These are phyloP conservation scores for Leccinum broughii DNA, from an alignment of 768 basidiomycete genomes.

Conservation along the genomic window DNA sequence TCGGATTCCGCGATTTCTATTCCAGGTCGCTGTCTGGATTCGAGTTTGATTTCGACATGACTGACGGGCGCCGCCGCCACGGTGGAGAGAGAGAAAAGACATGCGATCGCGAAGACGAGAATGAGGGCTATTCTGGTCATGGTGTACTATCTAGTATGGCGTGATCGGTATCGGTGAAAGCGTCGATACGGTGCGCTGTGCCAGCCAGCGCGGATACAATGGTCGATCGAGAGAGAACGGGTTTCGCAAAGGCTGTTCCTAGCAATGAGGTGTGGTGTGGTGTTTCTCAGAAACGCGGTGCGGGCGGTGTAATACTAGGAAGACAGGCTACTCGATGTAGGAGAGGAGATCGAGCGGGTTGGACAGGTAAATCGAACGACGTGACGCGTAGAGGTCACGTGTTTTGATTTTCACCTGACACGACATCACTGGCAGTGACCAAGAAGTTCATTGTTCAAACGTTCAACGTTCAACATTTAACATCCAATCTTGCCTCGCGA, in stretches of 20 bases:
- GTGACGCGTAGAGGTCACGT: neutral
- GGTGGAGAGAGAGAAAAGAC: constrained; percentile 7
- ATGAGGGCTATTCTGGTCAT: constrained; percentile 5
- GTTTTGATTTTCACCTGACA: neutral
- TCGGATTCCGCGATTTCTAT: neutral
- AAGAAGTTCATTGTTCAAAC: too few species aligned
- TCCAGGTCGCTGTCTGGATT: neutral
- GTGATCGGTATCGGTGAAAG: neutral
- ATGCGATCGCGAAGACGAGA: constrained; percentile 12
- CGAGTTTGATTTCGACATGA: neutral
- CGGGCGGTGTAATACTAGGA: neutral
- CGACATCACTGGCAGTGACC: too few species aligned
- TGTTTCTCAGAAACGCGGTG: constrained; percentile 3
- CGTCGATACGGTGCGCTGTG: neutral
- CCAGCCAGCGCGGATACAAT: neutral
- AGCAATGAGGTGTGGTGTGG: neutral
- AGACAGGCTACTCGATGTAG: neutral
- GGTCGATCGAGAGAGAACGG: neutral
- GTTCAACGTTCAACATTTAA: neutral
- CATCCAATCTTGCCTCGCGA: neutral
- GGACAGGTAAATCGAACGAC: neutral
- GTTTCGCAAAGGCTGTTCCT: constrained; percentile 1
- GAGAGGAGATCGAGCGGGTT: neutral
- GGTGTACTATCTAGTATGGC: neutral
- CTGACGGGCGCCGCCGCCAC: neutral